A percentile compares a stretch with the other conserved stretches of the same genome.
Conservation (phyloP, 768 basidiomycete species). For the Mycena kentingensis region DNA sequence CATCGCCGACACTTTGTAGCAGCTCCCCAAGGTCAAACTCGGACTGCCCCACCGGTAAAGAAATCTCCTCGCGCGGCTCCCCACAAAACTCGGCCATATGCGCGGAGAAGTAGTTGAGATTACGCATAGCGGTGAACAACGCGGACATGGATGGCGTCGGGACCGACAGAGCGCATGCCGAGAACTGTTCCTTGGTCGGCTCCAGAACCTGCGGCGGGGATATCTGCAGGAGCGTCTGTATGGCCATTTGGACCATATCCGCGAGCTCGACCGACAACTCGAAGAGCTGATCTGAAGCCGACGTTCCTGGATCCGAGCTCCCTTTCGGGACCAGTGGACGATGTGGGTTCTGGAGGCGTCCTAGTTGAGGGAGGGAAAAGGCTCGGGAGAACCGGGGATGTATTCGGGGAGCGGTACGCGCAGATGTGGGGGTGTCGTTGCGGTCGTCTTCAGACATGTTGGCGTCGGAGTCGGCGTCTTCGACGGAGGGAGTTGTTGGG, state of each 20-base stretch:
- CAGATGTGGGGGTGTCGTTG: slow-evolving; percentile 20
- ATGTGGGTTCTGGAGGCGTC: slow-evolving; percentile 70
- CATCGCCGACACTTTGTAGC: slow-evolving; percentile 87
- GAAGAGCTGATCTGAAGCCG: slow-evolving; percentile 43
- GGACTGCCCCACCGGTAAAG: slow-evolving; percentile 30
- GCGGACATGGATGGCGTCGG: slow-evolving; percentile 88
- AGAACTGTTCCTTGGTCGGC: slow-evolving; percentile 91
- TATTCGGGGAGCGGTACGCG: slow-evolving; percentile 14
- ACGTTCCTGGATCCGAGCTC: slow-evolving; percentile 19
- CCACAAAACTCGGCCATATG: slow-evolving; percentile 64
- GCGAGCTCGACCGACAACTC: slow-evolving; percentile 87
- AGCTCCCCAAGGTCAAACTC: slow-evolving; percentile 94
- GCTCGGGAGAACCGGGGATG: slow-evolving; percentile 69
- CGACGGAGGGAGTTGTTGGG: not conserved
- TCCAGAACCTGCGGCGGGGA: slow-evolving; percentile 90
- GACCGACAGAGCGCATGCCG: slow-evolving; percentile 83
- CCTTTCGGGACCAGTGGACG: slow-evolving; percentile 28
- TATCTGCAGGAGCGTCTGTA: slow-evolving; percentile 89
- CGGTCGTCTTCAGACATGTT: slow-evolving; percentile 26
- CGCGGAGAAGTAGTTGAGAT: slow-evolving; percentile 90
- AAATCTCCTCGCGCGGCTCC: slow-evolving; percentile 25
- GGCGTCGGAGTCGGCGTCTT: not conserved
- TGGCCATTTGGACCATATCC: slow-evolving; percentile 86
- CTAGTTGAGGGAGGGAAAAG: slow-evolving; percentile 82
- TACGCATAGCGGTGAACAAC: slow-evolving; percentile 89